Base-by-base conservation (phyloP, 495 filamentous ascomycete genomes). In the Lasiosphaeria ovina region DNA sequence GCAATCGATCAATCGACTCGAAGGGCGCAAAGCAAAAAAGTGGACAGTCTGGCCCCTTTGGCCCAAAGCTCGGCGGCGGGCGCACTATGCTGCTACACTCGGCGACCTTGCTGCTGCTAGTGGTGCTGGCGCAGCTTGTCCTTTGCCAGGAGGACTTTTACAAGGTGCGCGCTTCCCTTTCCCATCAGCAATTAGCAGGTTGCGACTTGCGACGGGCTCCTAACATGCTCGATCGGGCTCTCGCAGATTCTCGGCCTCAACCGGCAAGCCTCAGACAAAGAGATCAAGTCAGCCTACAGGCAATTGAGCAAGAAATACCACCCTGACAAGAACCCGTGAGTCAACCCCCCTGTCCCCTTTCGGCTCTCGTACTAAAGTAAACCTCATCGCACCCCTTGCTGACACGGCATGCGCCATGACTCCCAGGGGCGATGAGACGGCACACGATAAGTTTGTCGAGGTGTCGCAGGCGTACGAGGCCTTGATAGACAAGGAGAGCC, bases 241-340 rank as follows among this genome's bases (percentile, higher is more conserved):
- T 24, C 24, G 24, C 62, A 89, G 83, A 80, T 95, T 48, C 84
- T 98, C 36, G 91, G 89, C 52, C 72, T 98, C 67, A 81, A 89
- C 69, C 92, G 88, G 70, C 79, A 85, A 24, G 93, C 94, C 3
- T 89, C 85, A 12, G 93, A 97, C 52, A 85, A 85, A 66, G 91
- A 98, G 69, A 92, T 98, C 76, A 99, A 98, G 76, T 86, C 88
- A n/a, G 95, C 94, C 38, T 99, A 99, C 74, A 85, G 92, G 53
- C 88, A 84, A 52, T 77, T 98, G 4, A 94, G 90, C 81, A 97
- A 97, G 76, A 96, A 96, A 76, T 97, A 82, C 74, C 94, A 99
- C 68, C 94, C 94, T 1, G 94, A 99, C 72, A 99, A 99, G 83
- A 99, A 99, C 64, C 94, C 94, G 91, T 96, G 77, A 67, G 89